Percentiles rank a stretch among this genome's conserved stretches.
Evolutionary conservation across 306 rosid species (phyloP).

Genomic region (Arachis stenosperma): DNA sequence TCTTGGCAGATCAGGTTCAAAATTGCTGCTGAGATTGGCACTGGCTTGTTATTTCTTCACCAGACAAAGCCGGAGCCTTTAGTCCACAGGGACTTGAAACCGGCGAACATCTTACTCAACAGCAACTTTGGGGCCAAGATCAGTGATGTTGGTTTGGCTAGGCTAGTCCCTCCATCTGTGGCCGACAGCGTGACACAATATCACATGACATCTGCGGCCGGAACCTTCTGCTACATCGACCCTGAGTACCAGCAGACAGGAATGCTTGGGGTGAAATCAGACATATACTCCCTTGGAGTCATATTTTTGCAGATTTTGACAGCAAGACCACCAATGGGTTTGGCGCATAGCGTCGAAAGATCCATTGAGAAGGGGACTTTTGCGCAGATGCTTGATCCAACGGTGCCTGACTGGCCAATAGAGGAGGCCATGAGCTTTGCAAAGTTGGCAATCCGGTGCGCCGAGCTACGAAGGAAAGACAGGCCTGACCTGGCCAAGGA

Average conservation of each 20-base stretch:
- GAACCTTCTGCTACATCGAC: conserved; percentile 94
- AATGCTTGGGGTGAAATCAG: conserved; percentile 93
- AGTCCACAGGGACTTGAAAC: conserved; percentile 95
- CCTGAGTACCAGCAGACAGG: conserved; percentile 99
- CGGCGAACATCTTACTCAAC: conserved; percentile 85
- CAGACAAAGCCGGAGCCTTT: conserved; percentile 94
- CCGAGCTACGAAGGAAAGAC: conserved; percentile 80
- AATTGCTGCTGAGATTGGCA: conserved; percentile 89
- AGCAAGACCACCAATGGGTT: conserved; percentile 86
- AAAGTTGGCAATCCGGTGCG: conserved; percentile 67
- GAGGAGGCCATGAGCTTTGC: conserved; percentile 69
- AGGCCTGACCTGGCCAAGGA: conserved; percentile 81
- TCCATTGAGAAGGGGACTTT: conserved; percentile 72
- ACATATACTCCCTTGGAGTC: conserved; percentile 87
- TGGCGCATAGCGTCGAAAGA: conserved; percentile 73
- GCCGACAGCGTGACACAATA: conserved; percentile 79
- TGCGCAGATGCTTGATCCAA: conserved; percentile 65
- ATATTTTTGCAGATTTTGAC: conserved; percentile 81
- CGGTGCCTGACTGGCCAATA: conserved; percentile 78
- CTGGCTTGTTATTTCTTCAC: conserved; percentile 89
- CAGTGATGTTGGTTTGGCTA: conserved; percentile 87
- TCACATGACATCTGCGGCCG: conserved; percentile 87
- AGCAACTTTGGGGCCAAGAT: conserved; percentile 82
- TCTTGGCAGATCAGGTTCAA: conserved; percentile 83
- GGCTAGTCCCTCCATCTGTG: conserved; percentile 82